Evolutionary conservation across 1,284 basidiomycete genomes (phyloP).

Genomic region (Microbotryum scabiosae): DNA sequence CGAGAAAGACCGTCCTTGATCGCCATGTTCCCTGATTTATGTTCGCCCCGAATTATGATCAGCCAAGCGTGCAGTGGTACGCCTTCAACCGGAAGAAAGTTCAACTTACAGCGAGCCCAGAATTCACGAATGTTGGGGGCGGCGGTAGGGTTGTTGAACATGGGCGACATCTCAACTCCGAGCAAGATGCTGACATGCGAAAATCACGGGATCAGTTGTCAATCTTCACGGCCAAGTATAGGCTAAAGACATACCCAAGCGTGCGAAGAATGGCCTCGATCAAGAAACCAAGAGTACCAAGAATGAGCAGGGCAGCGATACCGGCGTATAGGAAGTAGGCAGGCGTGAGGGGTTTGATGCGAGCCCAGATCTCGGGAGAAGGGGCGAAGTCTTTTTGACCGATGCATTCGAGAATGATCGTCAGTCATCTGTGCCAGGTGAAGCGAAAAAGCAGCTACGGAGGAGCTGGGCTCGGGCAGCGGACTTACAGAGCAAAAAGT

Average conservation of each 20-base stretch:
- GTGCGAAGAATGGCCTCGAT: slow-evolving; percentile 1
- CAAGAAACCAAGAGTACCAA: slow-evolving; percentile 2
- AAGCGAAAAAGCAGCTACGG: neutral
- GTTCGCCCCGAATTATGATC: too few species aligned
- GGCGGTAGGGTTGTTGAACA: slow-evolving; percentile 3
- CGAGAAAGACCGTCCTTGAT: slow-evolving; percentile 6
- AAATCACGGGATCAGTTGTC: neutral
- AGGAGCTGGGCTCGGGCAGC: neutral
- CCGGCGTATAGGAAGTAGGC: slow-evolving; percentile 2
- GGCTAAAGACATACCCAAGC: neutral
- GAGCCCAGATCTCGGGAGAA: neutral
- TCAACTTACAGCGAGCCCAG: slow-evolving; percentile 3
- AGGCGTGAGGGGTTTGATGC: neutral
- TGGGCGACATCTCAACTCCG: slow-evolving; percentile 3
- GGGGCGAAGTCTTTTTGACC: neutral
- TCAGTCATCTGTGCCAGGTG: neutral
- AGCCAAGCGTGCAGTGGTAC: too few species aligned
- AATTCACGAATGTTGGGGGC: slow-evolving; percentile 2
- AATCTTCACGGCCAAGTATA: neutral
- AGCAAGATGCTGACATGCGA: neutral
- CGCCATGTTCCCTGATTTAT: neutral
- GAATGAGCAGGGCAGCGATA: slow-evolving; percentile 1
- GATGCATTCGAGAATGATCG: neutral
- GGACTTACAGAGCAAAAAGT: slow-evolving; percentile 1
- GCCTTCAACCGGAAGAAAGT: too few species aligned